phyloP scores from a whole-genome alignment of 352 stramenopile genomes.

The Lagenidium sp. region DNA sequence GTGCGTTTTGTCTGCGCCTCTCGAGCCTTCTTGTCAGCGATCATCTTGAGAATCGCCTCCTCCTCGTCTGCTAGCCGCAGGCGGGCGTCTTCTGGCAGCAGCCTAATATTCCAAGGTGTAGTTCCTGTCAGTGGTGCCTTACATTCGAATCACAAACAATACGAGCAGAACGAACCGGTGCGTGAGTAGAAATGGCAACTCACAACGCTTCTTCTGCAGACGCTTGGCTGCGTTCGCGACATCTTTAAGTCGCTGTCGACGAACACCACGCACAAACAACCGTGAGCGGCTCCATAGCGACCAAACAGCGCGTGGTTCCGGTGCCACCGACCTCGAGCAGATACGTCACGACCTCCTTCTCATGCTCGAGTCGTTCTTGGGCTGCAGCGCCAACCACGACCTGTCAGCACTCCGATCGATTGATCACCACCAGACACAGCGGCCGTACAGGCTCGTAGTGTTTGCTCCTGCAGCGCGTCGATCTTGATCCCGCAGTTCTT shows the following conservation, averaged over 20 bases:
- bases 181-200: slow-evolving; percentile 59
- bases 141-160: too few relatives aligned
- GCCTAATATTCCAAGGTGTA: slow-evolving; percentile 20
- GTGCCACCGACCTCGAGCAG: slow-evolving; percentile 37
- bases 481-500: slow-evolving; percentile 57
- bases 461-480: slow-evolving; percentile 32
- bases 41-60: slow-evolving; percentile 22
- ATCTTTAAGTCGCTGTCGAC: slow-evolving; percentile 43
- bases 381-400: slow-evolving; percentile 3
- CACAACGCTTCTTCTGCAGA: slow-evolving; percentile 62
- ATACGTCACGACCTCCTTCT: slow-evolving; percentile 67
- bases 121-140: too few relatives aligned
- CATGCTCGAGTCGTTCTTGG: slow-evolving; percentile 36
- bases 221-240: slow-evolving; percentile 51
- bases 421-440: not conserved
- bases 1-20: not conserved
- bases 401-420: not conserved
- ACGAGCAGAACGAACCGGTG: slow-evolving; percentile 27
- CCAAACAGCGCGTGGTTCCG: not conserved
- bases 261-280: not conserved
- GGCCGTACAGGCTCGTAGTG: not conserved
- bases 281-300: too few relatives aligned
- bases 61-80: slow-evolving; percentile 40
- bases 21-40: slow-evolving; percentile 15
- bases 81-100: slow-evolving; percentile 55